Percentiles rank a stretch among this genome's conserved stretches.
These are phyloP conservation scores for Russula earlei DNA, from an alignment of 768 basidiomycete genomes.

Conservation along the genomic window DNA sequence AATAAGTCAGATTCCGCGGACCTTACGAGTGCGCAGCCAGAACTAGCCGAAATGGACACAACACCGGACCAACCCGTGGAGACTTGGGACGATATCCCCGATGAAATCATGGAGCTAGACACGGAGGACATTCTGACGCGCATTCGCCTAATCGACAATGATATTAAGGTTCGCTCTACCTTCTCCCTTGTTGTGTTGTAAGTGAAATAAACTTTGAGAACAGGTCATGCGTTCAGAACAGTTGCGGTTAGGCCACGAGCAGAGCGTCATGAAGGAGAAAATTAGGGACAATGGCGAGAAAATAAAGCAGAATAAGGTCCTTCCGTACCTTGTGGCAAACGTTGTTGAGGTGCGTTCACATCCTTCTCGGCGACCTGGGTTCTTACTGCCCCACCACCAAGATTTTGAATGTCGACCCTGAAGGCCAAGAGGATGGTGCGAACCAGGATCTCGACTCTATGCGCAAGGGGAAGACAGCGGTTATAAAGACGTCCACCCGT, in stretches of 20 bases:
- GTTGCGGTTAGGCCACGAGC: slow-evolving; percentile 84
- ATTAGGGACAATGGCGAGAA: slow-evolving; percentile 97
- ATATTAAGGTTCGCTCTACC: slow-evolving; percentile 63
- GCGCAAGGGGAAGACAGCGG: slow-evolving; percentile 95
- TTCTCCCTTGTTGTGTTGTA: not conserved
- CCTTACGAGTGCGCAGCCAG: slow-evolving; percentile 25
- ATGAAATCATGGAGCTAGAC: slow-evolving; percentile 66
- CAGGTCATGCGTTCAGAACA: slow-evolving; percentile 99
- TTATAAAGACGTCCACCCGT: slow-evolving; percentile 97
- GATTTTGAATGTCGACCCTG: slow-evolving; percentile 93
- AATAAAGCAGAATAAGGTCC: slow-evolving; percentile 98
- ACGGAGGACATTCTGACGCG: slow-evolving; percentile 86
- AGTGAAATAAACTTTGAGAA: not conserved
- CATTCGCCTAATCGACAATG: slow-evolving; percentile 91
- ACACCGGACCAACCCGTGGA: slow-evolving; percentile 61
- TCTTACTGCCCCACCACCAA: slow-evolving; percentile 24
- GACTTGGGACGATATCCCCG: slow-evolving; percentile 86
- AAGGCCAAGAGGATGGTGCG: slow-evolving; percentile 91
- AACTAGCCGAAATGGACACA: slow-evolving; percentile 53
- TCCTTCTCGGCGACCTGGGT: not conserved
- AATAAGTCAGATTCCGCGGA: slow-evolving; percentile 37
- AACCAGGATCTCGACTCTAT: slow-evolving; percentile 92
- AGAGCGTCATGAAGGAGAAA: slow-evolving; percentile 95
- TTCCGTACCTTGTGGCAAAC: slow-evolving; percentile 96
- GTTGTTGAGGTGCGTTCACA: slow-evolving; percentile 78